A percentile compares a stretch with the other conserved stretches of the same genome.
phyloP scores from a whole-genome alignment of 2,329 filamentous ascomycete genomes.

The Ophidiomyces ophidiicola region DNA sequence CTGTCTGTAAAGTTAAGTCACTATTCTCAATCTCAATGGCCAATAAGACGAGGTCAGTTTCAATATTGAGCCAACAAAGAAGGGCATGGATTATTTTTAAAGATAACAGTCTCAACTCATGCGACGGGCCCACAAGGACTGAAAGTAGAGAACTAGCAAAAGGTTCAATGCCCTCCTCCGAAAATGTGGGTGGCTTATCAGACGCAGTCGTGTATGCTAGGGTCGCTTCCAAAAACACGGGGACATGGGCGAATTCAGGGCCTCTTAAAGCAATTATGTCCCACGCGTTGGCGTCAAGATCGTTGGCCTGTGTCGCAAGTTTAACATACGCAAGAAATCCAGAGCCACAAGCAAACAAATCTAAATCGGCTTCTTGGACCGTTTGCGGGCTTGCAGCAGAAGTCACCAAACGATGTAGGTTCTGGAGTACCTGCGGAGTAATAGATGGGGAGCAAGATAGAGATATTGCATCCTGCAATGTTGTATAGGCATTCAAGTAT shows the following conservation, averaged over 20 bases:
- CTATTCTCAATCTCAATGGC: constrained; percentile 74
- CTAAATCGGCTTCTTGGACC: constrained; percentile 48
- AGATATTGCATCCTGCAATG: constrained; percentile 48
- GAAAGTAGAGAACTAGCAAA: constrained; percentile 54
- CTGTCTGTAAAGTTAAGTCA: constrained; percentile 62
- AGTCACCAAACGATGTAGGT: constrained; percentile 54
- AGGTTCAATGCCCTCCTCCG: constrained; percentile 46
- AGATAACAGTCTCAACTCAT: constrained; percentile 59
- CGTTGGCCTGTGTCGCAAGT: constrained; percentile 48
- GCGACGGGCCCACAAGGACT: constrained; percentile 64
- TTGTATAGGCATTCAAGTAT: constrained; percentile 55
- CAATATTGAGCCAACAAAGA: constrained; percentile 37
- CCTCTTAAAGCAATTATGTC: constrained; percentile 55
- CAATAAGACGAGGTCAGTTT: constrained; percentile 37
- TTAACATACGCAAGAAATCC: constrained; percentile 62
- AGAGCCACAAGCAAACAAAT: constrained; percentile 61
- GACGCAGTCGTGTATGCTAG: constrained; percentile 37
- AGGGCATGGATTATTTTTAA: constrained; percentile 59
- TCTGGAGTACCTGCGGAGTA: constrained; percentile 52
- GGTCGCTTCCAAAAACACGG: constrained; percentile 54
- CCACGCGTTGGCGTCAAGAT: constrained; percentile 50
- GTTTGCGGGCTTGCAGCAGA: constrained; percentile 51
- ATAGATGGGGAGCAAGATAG: constrained; percentile 50
- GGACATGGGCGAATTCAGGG: constrained; percentile 51
- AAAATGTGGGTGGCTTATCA: constrained; percentile 24